Conservation (phyloP, 495 filamentous ascomycete species). For the Penicillium samsonianum region DNA sequence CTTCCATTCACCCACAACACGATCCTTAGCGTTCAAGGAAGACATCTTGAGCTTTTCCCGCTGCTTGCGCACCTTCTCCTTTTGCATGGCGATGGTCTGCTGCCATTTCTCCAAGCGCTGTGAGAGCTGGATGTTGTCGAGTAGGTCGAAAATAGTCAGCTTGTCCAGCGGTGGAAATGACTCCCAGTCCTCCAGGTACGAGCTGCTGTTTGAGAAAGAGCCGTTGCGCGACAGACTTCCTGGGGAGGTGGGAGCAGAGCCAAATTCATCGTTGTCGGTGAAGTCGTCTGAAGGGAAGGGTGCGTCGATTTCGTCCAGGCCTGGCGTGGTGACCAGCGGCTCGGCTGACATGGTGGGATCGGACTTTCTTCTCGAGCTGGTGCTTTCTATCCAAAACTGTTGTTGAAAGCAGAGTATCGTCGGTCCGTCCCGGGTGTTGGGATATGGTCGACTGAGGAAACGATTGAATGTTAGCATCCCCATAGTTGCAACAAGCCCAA, state of each 20-base stretch:
- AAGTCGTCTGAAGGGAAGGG: slow-evolving; percentile 29
- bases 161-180: slow-evolving; percentile 86
- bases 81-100: slow-evolving; percentile 73
- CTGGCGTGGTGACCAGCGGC: slow-evolving; percentile 32
- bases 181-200: slow-evolving; percentile 88
- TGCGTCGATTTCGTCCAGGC: slow-evolving; percentile 24
- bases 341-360: slow-evolving; percentile 27
- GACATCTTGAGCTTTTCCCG: slow-evolving; percentile 69
- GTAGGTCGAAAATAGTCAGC: slow-evolving; percentile 85
- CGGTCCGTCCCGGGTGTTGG: slow-evolving; percentile 41
- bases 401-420: slow-evolving; percentile 48
- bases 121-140: slow-evolving; percentile 90
- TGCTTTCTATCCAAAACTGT: slow-evolving; percentile 45
- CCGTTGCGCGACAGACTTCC: slow-evolving; percentile 62
- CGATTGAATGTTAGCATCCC: slow-evolving; percentile 48
- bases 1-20: slow-evolving; percentile 86
- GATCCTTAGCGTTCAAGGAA: slow-evolving; percentile 60
- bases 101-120: slow-evolving; percentile 88
- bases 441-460: slow-evolving; percentile 47
- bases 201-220: slow-evolving; percentile 76
- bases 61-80: slow-evolving; percentile 79
- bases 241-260: slow-evolving; percentile 40
- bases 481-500: slow-evolving; percentile 26
- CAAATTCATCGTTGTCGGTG: slow-evolving; percentile 37
- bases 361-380: slow-evolving; percentile 31